A percentile compares a stretch with the other conserved stretches of the same genome.
phyloP scores from a whole-genome alignment of 2,329 filamentous ascomycete species.

The Epichloe hybrida region DNA sequence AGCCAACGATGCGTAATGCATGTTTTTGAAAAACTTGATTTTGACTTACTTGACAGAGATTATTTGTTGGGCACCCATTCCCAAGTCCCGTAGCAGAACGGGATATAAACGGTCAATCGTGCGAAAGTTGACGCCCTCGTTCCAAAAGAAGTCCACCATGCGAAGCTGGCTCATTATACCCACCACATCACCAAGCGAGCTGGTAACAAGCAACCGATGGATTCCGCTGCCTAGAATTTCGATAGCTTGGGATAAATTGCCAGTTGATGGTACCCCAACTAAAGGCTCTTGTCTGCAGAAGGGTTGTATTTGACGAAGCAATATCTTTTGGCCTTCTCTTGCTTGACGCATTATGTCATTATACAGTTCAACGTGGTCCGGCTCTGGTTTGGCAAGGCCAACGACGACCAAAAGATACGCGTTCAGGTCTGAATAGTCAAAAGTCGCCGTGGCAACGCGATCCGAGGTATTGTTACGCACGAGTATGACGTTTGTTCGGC shows the following conservation, averaged over 20 bases:
- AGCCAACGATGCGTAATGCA: not conserved
- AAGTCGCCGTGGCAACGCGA: constrained; percentile 61
- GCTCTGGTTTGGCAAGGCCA: constrained; percentile 68
- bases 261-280: constrained; percentile 56
- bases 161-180: constrained; percentile 79
- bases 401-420: constrained; percentile 83
- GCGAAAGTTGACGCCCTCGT: constrained; percentile 79
- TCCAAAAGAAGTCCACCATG: constrained; percentile 87
- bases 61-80: constrained; percentile 67
- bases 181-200: constrained; percentile 56
- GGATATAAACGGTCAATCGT: constrained; percentile 74
- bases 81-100: constrained; percentile 60
- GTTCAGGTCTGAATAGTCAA: constrained; percentile 87
- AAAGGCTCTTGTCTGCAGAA: constrained; percentile 59
- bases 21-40: not conserved
- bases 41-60: constrained; percentile 77
- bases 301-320: constrained; percentile 44
- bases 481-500: constrained; percentile 63
- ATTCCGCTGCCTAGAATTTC: constrained; percentile 85
- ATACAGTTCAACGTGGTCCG: constrained; percentile 55
- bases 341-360: constrained; percentile 58
- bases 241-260: constrained; percentile 66
- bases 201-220: constrained; percentile 67
- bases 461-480: constrained; percentile 55
- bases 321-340: constrained; percentile 58